Conservation (phyloP, 352 stramenopile species). For the Phytopythium kandeliae region DNA sequence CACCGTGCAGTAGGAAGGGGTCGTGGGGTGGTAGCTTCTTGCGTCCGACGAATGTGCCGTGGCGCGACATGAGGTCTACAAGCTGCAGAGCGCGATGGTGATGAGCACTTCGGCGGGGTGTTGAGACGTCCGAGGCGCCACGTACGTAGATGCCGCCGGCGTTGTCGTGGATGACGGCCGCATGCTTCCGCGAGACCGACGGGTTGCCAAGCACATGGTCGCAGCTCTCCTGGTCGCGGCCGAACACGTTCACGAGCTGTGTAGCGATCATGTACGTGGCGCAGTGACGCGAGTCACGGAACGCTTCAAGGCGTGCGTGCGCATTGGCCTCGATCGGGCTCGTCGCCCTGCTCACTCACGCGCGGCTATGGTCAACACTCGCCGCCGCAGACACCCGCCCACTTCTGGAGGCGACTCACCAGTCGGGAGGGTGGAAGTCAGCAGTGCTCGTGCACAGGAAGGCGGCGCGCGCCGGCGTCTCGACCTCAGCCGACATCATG, state of each 20-base stretch:
- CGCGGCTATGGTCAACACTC: neutral
- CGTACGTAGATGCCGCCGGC: slow-evolving; percentile 80
- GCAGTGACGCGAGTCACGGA: slow-evolving; percentile 68
- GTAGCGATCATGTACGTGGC: slow-evolving; percentile 84
- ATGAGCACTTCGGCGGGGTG: too few species aligned
- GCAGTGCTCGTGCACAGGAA: slow-evolving; percentile 76
- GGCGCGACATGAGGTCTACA: slow-evolving; percentile 85
- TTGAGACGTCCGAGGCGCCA: neutral
- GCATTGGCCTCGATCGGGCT: slow-evolving; percentile 55
- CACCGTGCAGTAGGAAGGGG: slow-evolving; percentile 73
- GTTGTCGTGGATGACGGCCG: slow-evolving; percentile 77
- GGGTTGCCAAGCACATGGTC: slow-evolving; percentile 86
- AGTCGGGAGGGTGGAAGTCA: slow-evolving; percentile 73
- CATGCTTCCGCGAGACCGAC: slow-evolving; percentile 84
- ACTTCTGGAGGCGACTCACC: slow-evolving; percentile 22
- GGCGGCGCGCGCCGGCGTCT: slow-evolving; percentile 55
- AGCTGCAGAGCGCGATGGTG: slow-evolving; percentile 32
- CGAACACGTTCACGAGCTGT: slow-evolving; percentile 80
- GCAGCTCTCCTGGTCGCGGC: slow-evolving; percentile 78
- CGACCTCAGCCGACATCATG: slow-evolving; percentile 16
- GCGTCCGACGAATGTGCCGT: slow-evolving; percentile 77
- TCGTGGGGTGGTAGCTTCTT: slow-evolving; percentile 86
- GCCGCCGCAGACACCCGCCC: neutral
- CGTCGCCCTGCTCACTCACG: slow-evolving; percentile 37
- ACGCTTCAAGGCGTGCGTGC: slow-evolving; percentile 70